phyloP scores from a whole-genome alignment of 2,329 filamentous ascomycete species.

The Cladosporium velox region DNA sequence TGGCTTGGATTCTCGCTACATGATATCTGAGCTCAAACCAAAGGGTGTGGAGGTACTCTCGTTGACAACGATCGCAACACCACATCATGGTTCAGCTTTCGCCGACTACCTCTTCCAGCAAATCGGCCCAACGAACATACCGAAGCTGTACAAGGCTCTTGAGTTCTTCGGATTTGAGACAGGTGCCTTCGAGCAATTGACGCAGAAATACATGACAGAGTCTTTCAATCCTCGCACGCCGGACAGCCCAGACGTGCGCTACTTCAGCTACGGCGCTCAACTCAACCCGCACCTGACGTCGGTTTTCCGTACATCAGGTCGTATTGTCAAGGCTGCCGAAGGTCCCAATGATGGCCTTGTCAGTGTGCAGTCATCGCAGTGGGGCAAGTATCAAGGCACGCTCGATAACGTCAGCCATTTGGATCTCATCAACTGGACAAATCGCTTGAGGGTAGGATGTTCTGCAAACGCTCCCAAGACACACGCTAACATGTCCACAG shows the following conservation, averaged over 20 bases:
- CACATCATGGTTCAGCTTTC: constrained; percentile 62
- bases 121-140: constrained; percentile 56
- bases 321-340: constrained; percentile 56
- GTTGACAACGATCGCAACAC: constrained; percentile 63
- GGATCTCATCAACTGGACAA: constrained; percentile 68
- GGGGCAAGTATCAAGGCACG: constrained; percentile 66
- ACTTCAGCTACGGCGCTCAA: constrained; percentile 65
- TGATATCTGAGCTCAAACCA: constrained; percentile 61
- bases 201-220: constrained; percentile 57
- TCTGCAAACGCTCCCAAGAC: background rate
- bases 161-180: constrained; percentile 58
- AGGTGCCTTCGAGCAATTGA: constrained; percentile 63
- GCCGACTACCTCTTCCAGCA: constrained; percentile 62
- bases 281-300: constrained; percentile 58
- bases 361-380: constrained; percentile 61
- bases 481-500: background rate
- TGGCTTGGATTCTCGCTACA: constrained; percentile 64
- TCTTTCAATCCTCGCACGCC: constrained; percentile 62
- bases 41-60: constrained; percentile 74
- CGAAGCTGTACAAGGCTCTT: constrained; percentile 58
- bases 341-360: constrained; percentile 65
- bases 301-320: constrained; percentile 59
- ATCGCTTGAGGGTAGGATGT: constrained; percentile 47
- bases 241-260: constrained; percentile 56
- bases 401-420: constrained; percentile 64